phyloP scores from a whole-genome alignment of 1,139 yeast genomes.

The Magnusiomyces suaveolens region DNA sequence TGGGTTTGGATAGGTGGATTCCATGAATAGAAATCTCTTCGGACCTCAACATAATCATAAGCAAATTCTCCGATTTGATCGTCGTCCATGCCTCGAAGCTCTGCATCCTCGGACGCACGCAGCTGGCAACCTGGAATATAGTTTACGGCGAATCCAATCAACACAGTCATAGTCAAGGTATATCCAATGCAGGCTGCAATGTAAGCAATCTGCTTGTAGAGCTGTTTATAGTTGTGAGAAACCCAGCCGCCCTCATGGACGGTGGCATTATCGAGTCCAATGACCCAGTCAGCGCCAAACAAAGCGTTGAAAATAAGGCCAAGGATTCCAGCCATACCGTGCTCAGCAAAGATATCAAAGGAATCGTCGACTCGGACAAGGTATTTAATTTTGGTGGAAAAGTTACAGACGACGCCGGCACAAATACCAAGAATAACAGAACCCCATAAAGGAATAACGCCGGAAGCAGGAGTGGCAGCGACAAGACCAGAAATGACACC shows the following conservation, averaged over 20 bases:
- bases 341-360: constrained; percentile 92
- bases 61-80: constrained; percentile 98
- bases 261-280: constrained; percentile 74
- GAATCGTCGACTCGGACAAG: constrained; percentile 80
- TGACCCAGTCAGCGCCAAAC: constrained; percentile 81
- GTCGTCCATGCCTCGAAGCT: constrained; percentile 85
- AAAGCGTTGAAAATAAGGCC: constrained; percentile 82
- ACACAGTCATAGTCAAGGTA: constrained; percentile 65
- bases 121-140: constrained; percentile 74
- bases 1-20: constrained; percentile 26
- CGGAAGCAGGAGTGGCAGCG: constrained; percentile 93
- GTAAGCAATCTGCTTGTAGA: constrained; percentile 83
- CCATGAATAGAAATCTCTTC: constrained; percentile 85
- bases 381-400: constrained; percentile 80
- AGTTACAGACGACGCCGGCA: constrained; percentile 80
- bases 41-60: constrained; percentile 91
- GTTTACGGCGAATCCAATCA: constrained; percentile 65
- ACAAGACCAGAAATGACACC: constrained; percentile 93
- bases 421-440: constrained; percentile 75
- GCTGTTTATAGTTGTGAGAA: constrained; percentile 80
- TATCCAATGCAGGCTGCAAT: constrained; percentile 67
- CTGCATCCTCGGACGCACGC: constrained; percentile 76
- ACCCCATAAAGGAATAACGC: constrained; percentile 85
- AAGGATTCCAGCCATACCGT: constrained; percentile 90
- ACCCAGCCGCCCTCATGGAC: constrained; percentile 89